Percentiles rank a stretch among this genome's conserved stretches.
Evolutionary conservation across 805 yeast genomes (phyloP).

Genomic region (Metschnikowia santaceciliae): DNA sequence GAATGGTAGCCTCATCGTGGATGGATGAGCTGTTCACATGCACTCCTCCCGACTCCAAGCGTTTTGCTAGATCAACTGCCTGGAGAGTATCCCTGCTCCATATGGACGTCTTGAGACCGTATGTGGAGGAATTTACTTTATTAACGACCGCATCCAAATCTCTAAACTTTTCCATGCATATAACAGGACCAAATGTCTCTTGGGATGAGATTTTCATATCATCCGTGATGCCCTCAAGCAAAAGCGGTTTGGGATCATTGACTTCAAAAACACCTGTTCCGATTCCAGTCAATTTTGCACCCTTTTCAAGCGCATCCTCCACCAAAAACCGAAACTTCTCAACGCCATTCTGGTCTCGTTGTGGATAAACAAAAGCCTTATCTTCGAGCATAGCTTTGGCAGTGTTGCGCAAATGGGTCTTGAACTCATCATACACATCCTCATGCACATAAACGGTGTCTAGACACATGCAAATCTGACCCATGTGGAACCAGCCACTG

Average conservation of each 20-base stretch:
- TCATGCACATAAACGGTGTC: slow-evolving; percentile 38
- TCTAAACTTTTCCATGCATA: slow-evolving; percentile 26
- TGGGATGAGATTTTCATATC: slow-evolving; percentile 25
- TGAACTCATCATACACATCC: slow-evolving; percentile 27
- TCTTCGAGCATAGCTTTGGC: slow-evolving; percentile 17
- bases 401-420: slow-evolving; percentile 14
- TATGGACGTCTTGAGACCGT: slow-evolving; percentile 41
- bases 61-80: slow-evolving; percentile 31
- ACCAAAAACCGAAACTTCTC: slow-evolving; percentile 23
- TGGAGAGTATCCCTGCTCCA: slow-evolving; percentile 37
- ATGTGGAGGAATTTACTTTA: slow-evolving; percentile 12
- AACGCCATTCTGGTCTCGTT: slow-evolving; percentile 27
- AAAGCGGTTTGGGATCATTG: slow-evolving; percentile 22
- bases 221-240: slow-evolving; percentile 28
- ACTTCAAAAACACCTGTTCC: not conserved
- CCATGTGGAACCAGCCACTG: slow-evolving; percentile 41
- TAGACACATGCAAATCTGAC: slow-evolving; percentile 48
- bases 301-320: slow-evolving; percentile 34
- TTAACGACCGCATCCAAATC: slow-evolving; percentile 11
- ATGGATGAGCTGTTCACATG: slow-evolving; percentile 34
- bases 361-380: slow-evolving; percentile 22
- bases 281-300: slow-evolving; percentile 27
- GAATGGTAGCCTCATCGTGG: slow-evolving; percentile 34
- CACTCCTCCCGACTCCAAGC: slow-evolving; percentile 39
- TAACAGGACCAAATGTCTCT: slow-evolving; percentile 45